These are phyloP conservation scores for Trebouxia sp. DNA, from an alignment of 139 green algal species.

Conservation along the genomic window DNA sequence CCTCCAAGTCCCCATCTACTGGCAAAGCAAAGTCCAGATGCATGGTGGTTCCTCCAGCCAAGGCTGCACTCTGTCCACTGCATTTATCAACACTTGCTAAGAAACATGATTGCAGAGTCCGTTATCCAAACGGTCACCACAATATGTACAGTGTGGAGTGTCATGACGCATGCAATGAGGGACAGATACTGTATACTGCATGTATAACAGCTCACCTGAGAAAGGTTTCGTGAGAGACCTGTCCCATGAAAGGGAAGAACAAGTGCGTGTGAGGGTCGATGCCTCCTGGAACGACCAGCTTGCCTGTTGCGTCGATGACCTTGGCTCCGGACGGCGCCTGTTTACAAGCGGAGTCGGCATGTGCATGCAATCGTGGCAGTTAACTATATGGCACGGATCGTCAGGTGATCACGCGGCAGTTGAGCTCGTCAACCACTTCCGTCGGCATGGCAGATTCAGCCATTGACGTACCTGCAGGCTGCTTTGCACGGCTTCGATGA, in stretches of 20 bases:
- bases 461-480: slow-evolving; percentile 52
- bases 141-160: no score
- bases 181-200: no score
- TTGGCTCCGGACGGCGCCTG: slow-evolving; percentile 34
- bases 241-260: slow-evolving; percentile 94
- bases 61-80: slow-evolving; percentile 80
- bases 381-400: neutral
- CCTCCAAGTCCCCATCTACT: slow-evolving; percentile 68
- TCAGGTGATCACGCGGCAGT: neutral
- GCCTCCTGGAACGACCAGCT: slow-evolving; percentile 91
- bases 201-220: slow-evolving; percentile 49
- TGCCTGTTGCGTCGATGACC: slow-evolving; percentile 79
- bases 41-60: slow-evolving; percentile 95
- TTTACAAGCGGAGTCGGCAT: neutral
- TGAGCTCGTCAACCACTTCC: neutral
- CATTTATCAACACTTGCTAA: neutral
- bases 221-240: slow-evolving; percentile 81
- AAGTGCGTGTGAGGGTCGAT: slow-evolving; percentile 98
- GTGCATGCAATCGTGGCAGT: neutral
- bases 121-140: no score
- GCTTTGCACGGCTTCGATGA: slow-evolving; percentile 67
- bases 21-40: slow-evolving; percentile 97
- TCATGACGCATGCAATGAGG: no score
- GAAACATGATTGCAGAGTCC: no score
- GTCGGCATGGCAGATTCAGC: neutral